Evolutionary conservation across 2,329 filamentous ascomycete species (phyloP).

Genomic region (Diaporthe longicolla): DNA sequence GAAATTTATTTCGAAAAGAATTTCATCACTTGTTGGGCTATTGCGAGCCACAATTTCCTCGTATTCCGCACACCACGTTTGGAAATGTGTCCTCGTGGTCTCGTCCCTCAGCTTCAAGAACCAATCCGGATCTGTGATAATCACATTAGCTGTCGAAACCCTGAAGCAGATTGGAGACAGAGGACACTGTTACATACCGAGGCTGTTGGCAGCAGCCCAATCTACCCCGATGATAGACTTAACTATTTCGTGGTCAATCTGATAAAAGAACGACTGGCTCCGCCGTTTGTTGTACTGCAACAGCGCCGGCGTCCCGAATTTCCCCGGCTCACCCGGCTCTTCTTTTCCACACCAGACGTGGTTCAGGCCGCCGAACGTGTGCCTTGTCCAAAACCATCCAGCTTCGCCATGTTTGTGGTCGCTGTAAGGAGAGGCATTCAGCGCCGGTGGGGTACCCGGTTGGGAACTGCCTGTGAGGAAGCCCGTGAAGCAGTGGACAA

Average conservation of each 20-base stretch:
- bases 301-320: not conserved
- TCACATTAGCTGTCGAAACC: not conserved
- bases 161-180: not conserved
- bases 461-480: not conserved
- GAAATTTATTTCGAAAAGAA: not conserved
- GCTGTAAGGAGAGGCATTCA: constrained; percentile 5
- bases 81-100: not conserved
- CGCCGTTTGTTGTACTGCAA: constrained; percentile 2
- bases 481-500: constrained; percentile 27
- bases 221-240: not conserved
- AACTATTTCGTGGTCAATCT: not conserved
- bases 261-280: not conserved
- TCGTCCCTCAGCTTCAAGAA: not conserved
- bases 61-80: not conserved
- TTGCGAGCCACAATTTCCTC: not conserved
- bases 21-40: not conserved
- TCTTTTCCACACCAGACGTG: constrained; percentile 5
- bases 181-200: not conserved
- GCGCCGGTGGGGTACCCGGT: not conserved
- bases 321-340: not conserved
- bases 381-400: not conserved
- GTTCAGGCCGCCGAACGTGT: constrained; percentile 5
- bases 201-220: not conserved
- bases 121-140: not conserved
- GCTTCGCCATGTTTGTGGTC: not conserved